Percentiles rank a stretch among this genome's conserved stretches.
Conservation (phyloP, 768 basidiomycete species). For the Hericium coralloides region DNA sequence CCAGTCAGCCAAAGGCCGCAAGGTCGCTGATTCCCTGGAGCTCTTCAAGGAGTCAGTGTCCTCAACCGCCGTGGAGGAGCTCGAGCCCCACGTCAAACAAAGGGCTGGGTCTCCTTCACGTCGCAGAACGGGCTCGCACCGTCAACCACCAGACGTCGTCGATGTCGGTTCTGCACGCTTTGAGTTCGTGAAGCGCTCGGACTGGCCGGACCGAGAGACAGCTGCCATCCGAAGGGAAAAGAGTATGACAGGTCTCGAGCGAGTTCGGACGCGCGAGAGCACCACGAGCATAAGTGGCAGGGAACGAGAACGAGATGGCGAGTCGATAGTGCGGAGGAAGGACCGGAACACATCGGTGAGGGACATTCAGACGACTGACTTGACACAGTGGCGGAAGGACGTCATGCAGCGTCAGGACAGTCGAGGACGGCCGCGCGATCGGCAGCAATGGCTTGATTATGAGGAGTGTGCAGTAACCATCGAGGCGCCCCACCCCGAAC, state of each 20-base stretch:
- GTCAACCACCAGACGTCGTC: conserved; percentile 23
- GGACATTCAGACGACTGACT: conserved; percentile 37
- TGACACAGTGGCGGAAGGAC: conserved; percentile 52
- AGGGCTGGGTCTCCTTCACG: conserved; percentile 18
- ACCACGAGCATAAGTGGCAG: conserved; percentile 16
- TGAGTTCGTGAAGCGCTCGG: conserved; percentile 77
- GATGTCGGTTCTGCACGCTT: conserved; percentile 60
- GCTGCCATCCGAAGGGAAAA: conserved; percentile 62
- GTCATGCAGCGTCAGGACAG: conserved; percentile 31
- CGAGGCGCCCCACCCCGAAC: conserved; percentile 22
- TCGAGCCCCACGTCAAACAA: conserved; percentile 23
- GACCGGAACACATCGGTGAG: conserved; percentile 31
- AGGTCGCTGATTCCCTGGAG: conserved; percentile 75
- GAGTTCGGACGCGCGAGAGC: conserved; percentile 44
- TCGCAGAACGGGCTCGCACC: conserved; percentile 23
- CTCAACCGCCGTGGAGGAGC: conserved; percentile 24
- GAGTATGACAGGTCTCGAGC: conserved; percentile 53
- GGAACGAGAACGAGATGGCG: conserved; percentile 12
- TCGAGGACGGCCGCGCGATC: conserved; percentile 58
- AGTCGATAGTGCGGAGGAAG: conserved; percentile 17
- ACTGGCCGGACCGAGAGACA: conserved; percentile 76
- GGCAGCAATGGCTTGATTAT: conserved; percentile 30
- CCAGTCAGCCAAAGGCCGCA: conserved; percentile 56
- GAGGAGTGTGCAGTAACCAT: conserved; percentile 24
- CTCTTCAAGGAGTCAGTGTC: conserved; percentile 71